Conservation (phyloP, 2,329 filamentous ascomycete genomes). For the Alternaria hordeiaustralica region DNA sequence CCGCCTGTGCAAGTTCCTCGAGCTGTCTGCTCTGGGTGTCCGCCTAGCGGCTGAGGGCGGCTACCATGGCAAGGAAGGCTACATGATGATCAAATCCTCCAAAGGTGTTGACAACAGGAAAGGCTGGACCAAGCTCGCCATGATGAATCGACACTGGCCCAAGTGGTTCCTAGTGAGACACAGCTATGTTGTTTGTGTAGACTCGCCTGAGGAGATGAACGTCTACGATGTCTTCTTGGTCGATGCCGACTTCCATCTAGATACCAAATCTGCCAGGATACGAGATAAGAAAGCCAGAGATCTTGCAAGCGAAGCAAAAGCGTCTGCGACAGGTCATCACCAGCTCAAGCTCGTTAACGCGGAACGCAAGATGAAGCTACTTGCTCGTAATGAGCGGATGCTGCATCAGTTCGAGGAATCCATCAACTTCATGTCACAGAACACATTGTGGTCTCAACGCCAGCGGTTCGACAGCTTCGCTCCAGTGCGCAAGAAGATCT, state of each 20-base stretch:
- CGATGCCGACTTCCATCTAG: slow-evolving; percentile 83
- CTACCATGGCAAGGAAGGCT: slow-evolving; percentile 97
- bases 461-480: slow-evolving; percentile 95
- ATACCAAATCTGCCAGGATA: slow-evolving; percentile 67
- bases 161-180: slow-evolving; percentile 99
- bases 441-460: slow-evolving; percentile 80
- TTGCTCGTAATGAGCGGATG: slow-evolving; percentile 88
- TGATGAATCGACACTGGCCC: slow-evolving; percentile 82
- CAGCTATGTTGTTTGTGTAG: slow-evolving; percentile 97
- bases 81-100: slow-evolving; percentile 86
- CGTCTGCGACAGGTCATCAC: slow-evolving; percentile 75
- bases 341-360: slow-evolving; percentile 87
- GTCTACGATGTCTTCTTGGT: slow-evolving; percentile 99
- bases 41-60: slow-evolving; percentile 93
- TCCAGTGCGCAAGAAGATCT: slow-evolving; percentile 82
- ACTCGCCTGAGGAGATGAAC: slow-evolving; percentile 97
- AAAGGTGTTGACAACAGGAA: slow-evolving; percentile 87
- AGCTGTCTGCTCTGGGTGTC: slow-evolving; percentile 91
- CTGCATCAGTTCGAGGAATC: slow-evolving; percentile 93
- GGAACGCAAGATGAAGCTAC: slow-evolving; percentile 87
- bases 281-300: slow-evolving; percentile 64
- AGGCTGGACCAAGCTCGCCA: slow-evolving; percentile 76
- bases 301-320: slow-evolving; percentile 69
- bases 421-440: slow-evolving; percentile 81
- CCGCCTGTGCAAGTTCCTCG: slow-evolving; percentile 91